Evolutionary conservation across 768 basidiomycete genomes (phyloP).

Genomic region (Botryobasidium botryosum): DNA sequence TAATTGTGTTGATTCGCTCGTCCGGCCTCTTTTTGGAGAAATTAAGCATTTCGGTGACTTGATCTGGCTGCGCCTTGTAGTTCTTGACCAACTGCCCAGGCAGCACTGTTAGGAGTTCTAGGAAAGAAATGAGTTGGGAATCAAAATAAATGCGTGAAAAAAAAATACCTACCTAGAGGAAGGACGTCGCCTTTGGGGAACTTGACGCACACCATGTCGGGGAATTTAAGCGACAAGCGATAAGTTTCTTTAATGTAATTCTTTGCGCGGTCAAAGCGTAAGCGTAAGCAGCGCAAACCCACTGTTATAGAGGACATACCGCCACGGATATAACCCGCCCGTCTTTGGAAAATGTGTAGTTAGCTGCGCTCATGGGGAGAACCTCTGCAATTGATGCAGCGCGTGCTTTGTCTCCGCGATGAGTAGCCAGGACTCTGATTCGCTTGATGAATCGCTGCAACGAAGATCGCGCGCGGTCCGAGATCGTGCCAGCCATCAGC

Average conservation of each 20-base stretch:
- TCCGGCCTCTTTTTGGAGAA: slow-evolving; percentile 50
- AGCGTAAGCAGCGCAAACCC: not conserved
- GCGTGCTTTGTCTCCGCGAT: too few relatives aligned
- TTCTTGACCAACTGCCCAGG: slow-evolving; percentile 53
- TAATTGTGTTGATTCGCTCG: slow-evolving; percentile 39
- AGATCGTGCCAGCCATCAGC: too few relatives aligned
- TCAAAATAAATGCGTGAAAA: not conserved
- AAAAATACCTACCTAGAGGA: slow-evolving; percentile 33
- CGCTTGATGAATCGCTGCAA: slow-evolving; percentile 41
- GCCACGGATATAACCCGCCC: slow-evolving; percentile 23
- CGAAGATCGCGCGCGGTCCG: slow-evolving; percentile 33
- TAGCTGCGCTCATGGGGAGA: too few relatives aligned
- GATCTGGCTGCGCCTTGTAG: slow-evolving; percentile 62
- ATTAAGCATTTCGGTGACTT: slow-evolving; percentile 40
- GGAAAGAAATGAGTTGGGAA: slow-evolving; percentile 15
- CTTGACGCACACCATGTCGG: slow-evolving; percentile 48
- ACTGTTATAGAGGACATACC: slow-evolving; percentile 5
- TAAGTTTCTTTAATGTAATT: slow-evolving; percentile 40
- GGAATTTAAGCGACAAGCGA: slow-evolving; percentile 38
- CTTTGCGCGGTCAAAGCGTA: not conserved
- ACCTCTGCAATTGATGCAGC: too few relatives aligned
- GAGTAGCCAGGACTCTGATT: too few relatives aligned
- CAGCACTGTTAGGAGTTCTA: slow-evolving; percentile 47
- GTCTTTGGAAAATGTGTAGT: too few relatives aligned
- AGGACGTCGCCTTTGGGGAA: too few relatives aligned